Evolutionary conservation across 106 monocot genomes (phyloP).

Genomic region (Ottelia alismoides): DNA sequence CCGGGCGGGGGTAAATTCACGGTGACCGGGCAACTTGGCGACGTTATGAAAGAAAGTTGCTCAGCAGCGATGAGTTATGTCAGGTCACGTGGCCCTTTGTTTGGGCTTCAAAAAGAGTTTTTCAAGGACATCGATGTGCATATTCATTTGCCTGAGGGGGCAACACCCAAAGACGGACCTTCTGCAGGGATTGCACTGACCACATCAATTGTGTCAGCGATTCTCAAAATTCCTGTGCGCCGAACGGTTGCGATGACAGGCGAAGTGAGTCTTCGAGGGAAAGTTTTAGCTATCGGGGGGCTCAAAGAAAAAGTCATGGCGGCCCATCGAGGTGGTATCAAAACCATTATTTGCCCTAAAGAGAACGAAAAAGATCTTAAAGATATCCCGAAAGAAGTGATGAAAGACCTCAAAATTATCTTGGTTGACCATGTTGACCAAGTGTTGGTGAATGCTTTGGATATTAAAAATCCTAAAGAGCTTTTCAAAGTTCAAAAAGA

Average conservation of each 20-base stretch:
- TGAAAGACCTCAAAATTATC: too few relatives aligned
- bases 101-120: neutral
- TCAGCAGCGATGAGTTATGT: constrained; percentile 4
- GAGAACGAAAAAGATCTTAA: constrained; percentile 3
- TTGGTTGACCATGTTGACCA: too few relatives aligned
- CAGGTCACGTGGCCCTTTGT: too few relatives aligned
- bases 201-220: constrained; percentile 5
- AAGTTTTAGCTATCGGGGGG: constrained; percentile 4
- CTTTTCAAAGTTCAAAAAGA: too few relatives aligned
- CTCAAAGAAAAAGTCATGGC: constrained; percentile 9
- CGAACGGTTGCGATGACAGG: constrained; percentile 6
- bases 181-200: constrained; percentile 2
- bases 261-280: constrained; percentile 3
- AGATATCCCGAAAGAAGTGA: too few relatives aligned
- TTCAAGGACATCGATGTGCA: constrained; percentile 1
- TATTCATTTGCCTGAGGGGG: constrained; percentile 10
- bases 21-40: constrained; percentile 8
- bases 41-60: constrained; percentile 11
- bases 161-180: constrained; percentile 7
- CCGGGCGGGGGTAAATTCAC: constrained; percentile 1
- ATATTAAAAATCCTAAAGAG: too few relatives aligned
- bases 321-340: constrained; percentile 8
- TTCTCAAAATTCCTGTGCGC: neutral
- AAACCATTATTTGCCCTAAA: constrained; percentile 2
- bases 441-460: too few relatives aligned